Base-by-base conservation (phyloP, 2,329 filamentous ascomycete species). In the Penicillium brasilianum region DNA sequence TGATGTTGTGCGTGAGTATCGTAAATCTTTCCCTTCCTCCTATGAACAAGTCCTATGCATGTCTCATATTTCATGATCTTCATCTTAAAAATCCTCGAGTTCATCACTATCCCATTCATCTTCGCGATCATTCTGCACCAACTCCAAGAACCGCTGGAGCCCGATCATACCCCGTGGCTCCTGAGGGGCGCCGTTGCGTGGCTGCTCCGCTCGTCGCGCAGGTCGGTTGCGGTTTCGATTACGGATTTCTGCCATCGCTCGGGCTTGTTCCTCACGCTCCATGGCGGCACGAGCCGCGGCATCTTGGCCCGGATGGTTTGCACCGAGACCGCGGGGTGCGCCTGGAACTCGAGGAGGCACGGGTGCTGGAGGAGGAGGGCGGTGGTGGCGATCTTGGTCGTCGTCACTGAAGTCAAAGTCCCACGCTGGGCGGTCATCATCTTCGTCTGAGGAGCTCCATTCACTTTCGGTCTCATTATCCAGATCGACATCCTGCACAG, bases 61-160 rank as follows among this genome's bases (percentile, higher is more conserved):
- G 9, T 18, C 8, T 25, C 18, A 18, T 32, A 14, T 58, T 46
- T 58, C 22, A 28, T 6, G 16, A 30, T 48, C 10, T 18, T 48
- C 25, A 7, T 36, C 28, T 48, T 62, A 74, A 28, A 74, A 74
- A 53, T 69, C 71, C 46, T 81, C 81, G 54, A 86, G 64, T 67
- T 86, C 84, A 69, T 87, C 84, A 63, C 83, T 85, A 63, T 86
- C 83, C 84, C 84, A 87, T 60, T 81, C 84, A 65, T 86, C 84
- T 71, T 87, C 84, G 44, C 82, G 78, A 61, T 87, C 84, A 55
- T 82, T 76, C 58, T 76, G 70, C 6, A 83, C 84, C 58, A 86
- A 72, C 44, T 82, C 77, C 37, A 86, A 66, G 64, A 86, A 86
- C 30, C 82, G 74, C 67, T 83, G 81, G 3, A 87, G 71, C 9